Evolutionary conservation across 108 stramenopile species (phyloP).

Genomic region (Nitzschia sp.): DNA sequence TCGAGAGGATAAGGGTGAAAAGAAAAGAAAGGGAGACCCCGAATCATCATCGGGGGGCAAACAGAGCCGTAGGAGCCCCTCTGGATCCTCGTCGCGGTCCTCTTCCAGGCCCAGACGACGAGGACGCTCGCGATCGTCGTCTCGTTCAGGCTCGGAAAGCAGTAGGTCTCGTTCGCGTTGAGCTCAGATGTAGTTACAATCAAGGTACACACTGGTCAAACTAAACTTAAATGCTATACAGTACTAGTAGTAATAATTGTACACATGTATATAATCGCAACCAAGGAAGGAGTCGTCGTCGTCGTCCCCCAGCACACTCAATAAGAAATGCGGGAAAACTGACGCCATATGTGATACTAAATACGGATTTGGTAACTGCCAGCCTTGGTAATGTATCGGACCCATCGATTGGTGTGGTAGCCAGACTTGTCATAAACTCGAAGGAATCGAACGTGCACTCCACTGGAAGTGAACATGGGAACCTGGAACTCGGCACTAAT

Average conservation of each 20-base stretch:
- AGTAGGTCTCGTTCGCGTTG: not conserved
- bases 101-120: constrained; percentile 12
- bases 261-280: too few relatives aligned
- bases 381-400: constrained; percentile 97
- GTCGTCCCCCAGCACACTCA: too few relatives aligned
- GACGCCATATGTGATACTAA: too few relatives aligned
- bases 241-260: too few relatives aligned
- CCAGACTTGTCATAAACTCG: constrained; percentile 98
- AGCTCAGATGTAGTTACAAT: too few relatives aligned
- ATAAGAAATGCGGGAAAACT: too few relatives aligned
- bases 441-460: constrained; percentile 97
- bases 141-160: constrained; percentile 2
- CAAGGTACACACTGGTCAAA: too few relatives aligned
- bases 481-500: constrained; percentile 97
- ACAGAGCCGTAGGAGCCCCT: not conserved
- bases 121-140: constrained; percentile 13
- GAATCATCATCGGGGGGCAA: not conserved
- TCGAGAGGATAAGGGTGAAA: not conserved
- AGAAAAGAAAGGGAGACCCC: not conserved
- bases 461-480: constrained; percentile 97
- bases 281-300: too few relatives aligned
- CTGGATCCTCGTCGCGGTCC: constrained; percentile 15
- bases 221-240: too few relatives aligned
- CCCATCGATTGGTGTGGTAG: constrained; percentile 96
- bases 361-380: constrained; percentile 96